phyloP scores from a whole-genome alignment of 1,139 yeast species.

The Blastobotrys indianensis region DNA sequence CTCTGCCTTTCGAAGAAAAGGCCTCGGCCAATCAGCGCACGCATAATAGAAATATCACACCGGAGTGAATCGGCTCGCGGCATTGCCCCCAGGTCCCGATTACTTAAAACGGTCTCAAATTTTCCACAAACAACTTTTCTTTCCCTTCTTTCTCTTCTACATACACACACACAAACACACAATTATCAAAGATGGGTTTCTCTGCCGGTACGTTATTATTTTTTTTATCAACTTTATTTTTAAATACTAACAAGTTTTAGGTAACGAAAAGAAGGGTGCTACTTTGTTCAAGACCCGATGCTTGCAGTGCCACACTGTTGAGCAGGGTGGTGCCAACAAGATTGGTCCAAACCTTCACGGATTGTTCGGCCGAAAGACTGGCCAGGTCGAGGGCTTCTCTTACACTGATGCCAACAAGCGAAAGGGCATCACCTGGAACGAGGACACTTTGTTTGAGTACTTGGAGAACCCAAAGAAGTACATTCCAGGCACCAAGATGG shows the following conservation, averaged over 20 bases:
- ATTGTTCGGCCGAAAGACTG: constrained; percentile 85
- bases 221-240: not conserved
- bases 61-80: constrained; percentile 1
- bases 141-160: not conserved
- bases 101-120: not conserved
- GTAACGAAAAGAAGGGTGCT: constrained; percentile 90
- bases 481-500: constrained; percentile 99
- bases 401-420: constrained; percentile 98
- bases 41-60: not conserved
- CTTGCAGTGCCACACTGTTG: constrained; percentile 97
- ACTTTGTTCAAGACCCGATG: constrained; percentile 98
- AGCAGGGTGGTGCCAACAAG: constrained; percentile 90
- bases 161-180: not conserved
- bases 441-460: constrained; percentile 88
- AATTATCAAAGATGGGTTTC: not conserved
- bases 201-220: not conserved
- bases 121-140: not conserved
- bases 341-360: constrained; percentile 99
- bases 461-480: constrained; percentile 99
- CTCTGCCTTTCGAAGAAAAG: not conserved
- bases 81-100: not conserved
- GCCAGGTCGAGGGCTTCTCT: constrained; percentile 87
- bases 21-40: not conserved
- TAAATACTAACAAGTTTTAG: constrained; percentile 19
- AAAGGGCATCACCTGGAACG: constrained; percentile 86